A percentile compares a stretch with the other conserved stretches of the same genome.
phyloP scores from a whole-genome alignment of 805 yeast genomes.

The Nakazawaea holstii region DNA sequence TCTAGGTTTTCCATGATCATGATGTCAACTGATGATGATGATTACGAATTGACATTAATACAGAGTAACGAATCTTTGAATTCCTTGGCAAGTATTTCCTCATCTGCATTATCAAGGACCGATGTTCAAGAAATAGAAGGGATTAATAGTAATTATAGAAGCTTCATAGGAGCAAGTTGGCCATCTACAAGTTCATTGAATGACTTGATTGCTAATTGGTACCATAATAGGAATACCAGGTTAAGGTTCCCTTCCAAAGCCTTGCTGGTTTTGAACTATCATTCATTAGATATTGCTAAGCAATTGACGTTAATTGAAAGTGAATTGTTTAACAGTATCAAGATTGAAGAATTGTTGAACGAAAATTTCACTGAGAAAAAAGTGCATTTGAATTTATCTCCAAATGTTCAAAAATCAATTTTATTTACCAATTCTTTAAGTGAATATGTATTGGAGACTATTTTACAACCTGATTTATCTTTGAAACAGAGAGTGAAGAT shows the following conservation, averaged over 20 bases:
- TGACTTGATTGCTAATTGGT: constrained; percentile 40
- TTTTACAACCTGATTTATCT: constrained; percentile 47
- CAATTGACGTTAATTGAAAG: constrained; percentile 73
- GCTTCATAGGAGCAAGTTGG: constrained; percentile 3
- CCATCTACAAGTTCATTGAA: constrained; percentile 23
- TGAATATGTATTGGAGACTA: constrained; percentile 66
- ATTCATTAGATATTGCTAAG: constrained; percentile 71
- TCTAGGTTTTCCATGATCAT: constrained; percentile 4
- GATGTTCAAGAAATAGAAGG: constrained; percentile 6
- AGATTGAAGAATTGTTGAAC: constrained; percentile 61
- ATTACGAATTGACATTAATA: constrained; percentile 4
- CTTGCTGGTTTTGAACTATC: constrained; percentile 49
- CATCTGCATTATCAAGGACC: constrained; percentile 1
- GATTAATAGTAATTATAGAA: background rate
- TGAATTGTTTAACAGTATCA: constrained; percentile 54
- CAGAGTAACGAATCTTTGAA: constrained; percentile 10
- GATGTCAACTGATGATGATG: constrained; percentile 9
- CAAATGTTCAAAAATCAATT: constrained; percentile 56
- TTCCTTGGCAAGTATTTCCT: constrained; percentile 6
- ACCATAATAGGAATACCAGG: constrained; percentile 42
- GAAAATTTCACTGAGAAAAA: constrained; percentile 58
- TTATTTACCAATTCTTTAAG: constrained; percentile 68
- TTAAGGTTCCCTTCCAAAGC: constrained; percentile 55
- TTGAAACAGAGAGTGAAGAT: constrained; percentile 47
- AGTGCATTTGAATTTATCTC: constrained; percentile 52